Evolutionary conservation across 371 early-diverging fungal genomes (phyloP).

Genomic region (Syncephalastrum monosporum): DNA sequence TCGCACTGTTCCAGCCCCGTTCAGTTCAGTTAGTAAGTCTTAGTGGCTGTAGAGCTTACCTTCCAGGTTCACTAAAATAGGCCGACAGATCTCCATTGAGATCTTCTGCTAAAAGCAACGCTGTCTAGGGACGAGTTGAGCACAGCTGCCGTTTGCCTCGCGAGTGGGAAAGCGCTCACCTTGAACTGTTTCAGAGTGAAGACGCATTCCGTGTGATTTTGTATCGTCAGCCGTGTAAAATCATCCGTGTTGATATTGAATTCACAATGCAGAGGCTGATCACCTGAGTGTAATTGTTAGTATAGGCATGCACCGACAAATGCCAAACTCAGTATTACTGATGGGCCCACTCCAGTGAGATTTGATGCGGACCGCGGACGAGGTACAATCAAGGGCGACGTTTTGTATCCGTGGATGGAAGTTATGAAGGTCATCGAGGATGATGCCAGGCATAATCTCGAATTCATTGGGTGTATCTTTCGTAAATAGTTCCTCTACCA

Average conservation of each 20-base stretch:
- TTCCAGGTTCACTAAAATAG: constrained; percentile 17
- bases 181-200: constrained; percentile 23
- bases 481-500: constrained; percentile 8
- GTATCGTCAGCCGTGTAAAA: constrained; percentile 11
- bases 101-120: constrained; percentile 14
- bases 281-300: constrained; percentile 2
- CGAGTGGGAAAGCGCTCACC: background rate
- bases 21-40: background rate
- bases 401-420: constrained; percentile 14
- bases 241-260: constrained; percentile 17
- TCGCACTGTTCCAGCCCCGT: constrained; percentile 2
- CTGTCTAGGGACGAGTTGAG: constrained; percentile 10
- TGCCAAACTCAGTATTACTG: too few relatives aligned
- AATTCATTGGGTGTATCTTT: constrained; percentile 15
- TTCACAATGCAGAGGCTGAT: constrained; percentile 16
- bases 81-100: constrained; percentile 7
- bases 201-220: constrained; percentile 8
- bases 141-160: background rate
- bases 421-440: constrained; percentile 12
- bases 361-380: constrained; percentile 10
- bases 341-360: constrained; percentile 10
- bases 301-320: background rate
- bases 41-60: constrained; percentile 1
- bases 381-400: constrained; percentile 17
- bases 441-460: constrained; percentile 12